Evolutionary conservation across 805 yeast genomes (phyloP), one percentile per base, ranked within the genome.

Genomic region (Cyberlindnera euphorbiiphila): DNA sequence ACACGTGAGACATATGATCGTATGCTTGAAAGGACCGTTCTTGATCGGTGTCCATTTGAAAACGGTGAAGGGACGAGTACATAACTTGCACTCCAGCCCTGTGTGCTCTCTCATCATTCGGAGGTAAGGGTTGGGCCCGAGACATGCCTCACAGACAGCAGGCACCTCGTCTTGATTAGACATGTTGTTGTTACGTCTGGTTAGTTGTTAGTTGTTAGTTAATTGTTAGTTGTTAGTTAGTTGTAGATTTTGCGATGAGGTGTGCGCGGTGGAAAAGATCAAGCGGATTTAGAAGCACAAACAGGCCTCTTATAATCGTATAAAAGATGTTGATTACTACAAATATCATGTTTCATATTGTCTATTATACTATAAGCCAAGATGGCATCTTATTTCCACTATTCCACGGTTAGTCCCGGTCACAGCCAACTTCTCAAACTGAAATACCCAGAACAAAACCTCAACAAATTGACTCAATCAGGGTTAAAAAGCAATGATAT

Each of bases 41-140:
- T 60, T 62, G 27, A 61, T 62, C 13, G 74, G 71, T 40, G 71
- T 68, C 96, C 96, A 86, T 39, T 82, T 72, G 56, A 75, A 91
- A 1, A 81, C 79, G 0, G 89, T 81, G 64, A 82, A 91, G 1
- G 95, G 88, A 33, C 94, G 62, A 0, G 94, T 81, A 55, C 98
- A 91, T 12, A 84, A 62, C 55, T 81, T 81, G 57, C 98, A 91
- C 55, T 84, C 83, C n/a, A 74, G 81, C 1, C 96, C 96, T 36
- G 72, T 62, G 10, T 62, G 62, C 41, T 84, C 88, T 46, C 83
- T 70, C 2, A 77, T 70, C 83, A 89, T 76, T 36, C 84, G 76
- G n/a, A 82, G 52, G 47, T 80, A 75, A 15, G 77, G 72, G 36
- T 77, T 72, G 0, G 69, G 52, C 0, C 96, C 96, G 18, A 86